These are phyloP conservation scores for Cladophialophora immunda DNA, from an alignment of 2,329 filamentous ascomycete species.

Conservation along the genomic window DNA sequence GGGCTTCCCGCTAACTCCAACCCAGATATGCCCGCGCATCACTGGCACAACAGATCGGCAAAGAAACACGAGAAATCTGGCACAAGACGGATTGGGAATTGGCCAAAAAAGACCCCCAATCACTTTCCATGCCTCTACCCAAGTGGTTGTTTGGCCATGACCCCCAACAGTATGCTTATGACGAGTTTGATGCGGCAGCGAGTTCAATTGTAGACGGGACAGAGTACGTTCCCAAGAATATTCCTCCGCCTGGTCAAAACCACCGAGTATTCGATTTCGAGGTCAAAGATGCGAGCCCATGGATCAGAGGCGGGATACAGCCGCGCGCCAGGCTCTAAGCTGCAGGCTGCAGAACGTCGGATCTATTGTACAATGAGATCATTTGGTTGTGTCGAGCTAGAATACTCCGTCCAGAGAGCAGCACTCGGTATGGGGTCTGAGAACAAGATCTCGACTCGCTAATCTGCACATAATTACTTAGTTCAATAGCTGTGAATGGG, in stretches of 20 bases:
- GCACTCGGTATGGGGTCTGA: no score
- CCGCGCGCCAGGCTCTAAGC: background rate
- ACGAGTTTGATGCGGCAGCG: no score
- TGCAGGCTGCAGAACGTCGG: no score
- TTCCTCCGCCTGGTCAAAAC: slow-evolving; percentile 17
- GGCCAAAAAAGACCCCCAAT: slow-evolving; percentile 48
- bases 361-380: no score
- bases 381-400: no score
- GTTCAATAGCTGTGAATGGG: no score
- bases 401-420: no score
- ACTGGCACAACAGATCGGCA: slow-evolving; percentile 57
- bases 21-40: slow-evolving; percentile 57
- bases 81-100: slow-evolving; percentile 61
- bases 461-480: no score
- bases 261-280: slow-evolving; percentile 17
- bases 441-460: no score
- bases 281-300: slow-evolving; percentile 28
- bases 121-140: slow-evolving; percentile 15
- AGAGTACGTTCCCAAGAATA: background rate
- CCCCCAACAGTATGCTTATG: no score
- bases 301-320: slow-evolving; percentile 7
- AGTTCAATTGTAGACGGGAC: no score
- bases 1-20: background rate
- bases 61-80: slow-evolving; percentile 59
- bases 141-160: no score